phyloP scores from a whole-genome alignment of 495 filamentous ascomycete species.

The Lindgomyces ingoldianus region DNA sequence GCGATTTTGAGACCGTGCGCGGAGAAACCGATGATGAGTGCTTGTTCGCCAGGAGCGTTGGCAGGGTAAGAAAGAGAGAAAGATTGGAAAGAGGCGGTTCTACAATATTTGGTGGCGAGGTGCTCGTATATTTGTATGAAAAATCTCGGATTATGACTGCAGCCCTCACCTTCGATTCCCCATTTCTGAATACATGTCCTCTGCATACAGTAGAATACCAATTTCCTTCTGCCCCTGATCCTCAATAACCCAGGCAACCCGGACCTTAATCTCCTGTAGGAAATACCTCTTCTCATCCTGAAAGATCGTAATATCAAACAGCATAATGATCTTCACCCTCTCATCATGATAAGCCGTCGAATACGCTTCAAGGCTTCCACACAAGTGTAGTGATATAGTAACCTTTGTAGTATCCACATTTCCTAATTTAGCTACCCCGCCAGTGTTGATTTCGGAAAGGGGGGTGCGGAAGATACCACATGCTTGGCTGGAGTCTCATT shows the following conservation, averaged over 20 bases:
- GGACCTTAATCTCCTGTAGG: conserved; percentile 30
- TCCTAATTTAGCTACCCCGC: conserved; percentile 25
- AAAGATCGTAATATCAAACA: conserved; percentile 33
- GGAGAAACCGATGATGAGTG: background rate
- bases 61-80: background rate
- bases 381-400: conserved; percentile 22
- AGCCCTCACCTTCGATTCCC: no score
- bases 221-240: conserved; percentile 24
- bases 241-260: conserved; percentile 28
- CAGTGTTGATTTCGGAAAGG: conserved; percentile 14
- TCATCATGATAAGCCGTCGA: conserved; percentile 25
- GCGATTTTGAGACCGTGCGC: background rate
- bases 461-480: conserved; percentile 26
- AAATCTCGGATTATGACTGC: no score
- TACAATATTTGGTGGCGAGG: background rate
- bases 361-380: conserved; percentile 25
- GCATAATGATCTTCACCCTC: conserved; percentile 24
- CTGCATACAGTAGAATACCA: conserved; percentile 21
- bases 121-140: no score
- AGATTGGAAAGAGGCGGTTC: background rate
- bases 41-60: background rate
- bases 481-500: conserved; percentile 18
- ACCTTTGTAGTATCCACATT: conserved; percentile 19
- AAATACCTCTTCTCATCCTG: conserved; percentile 27
- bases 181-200: no score